These are phyloP conservation scores for Millerozyma acaciae DNA, from an alignment of 805 yeast genomes.

Conservation along the genomic window DNA sequence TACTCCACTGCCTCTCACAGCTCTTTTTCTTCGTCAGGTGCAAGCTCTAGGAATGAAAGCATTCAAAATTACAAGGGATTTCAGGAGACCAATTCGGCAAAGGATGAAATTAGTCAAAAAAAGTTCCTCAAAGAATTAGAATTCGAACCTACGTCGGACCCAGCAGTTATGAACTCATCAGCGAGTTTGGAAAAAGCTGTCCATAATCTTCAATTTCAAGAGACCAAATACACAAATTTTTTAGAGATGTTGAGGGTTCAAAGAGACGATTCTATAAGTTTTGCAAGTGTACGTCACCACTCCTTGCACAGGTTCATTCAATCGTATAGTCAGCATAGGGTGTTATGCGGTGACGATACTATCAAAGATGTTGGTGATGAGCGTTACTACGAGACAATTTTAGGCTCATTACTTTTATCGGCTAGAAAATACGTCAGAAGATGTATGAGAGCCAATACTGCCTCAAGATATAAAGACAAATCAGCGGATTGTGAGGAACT, in stretches of 20 bases:
- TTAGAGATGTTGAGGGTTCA: slow-evolving; percentile 27
- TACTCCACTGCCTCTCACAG: too few species aligned
- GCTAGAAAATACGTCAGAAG: slow-evolving; percentile 25
- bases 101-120: too few species aligned
- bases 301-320: slow-evolving; percentile 26
- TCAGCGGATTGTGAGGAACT: slow-evolving; percentile 26
- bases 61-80: too few species aligned
- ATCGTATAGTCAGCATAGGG: slow-evolving; percentile 14
- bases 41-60: too few species aligned
- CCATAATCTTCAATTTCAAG: slow-evolving; percentile 25
- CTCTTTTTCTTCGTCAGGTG: too few species aligned
- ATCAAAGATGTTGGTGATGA: slow-evolving; percentile 14
- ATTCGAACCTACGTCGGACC: slow-evolving; percentile 19
- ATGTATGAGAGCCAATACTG: slow-evolving; percentile 15
- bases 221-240: slow-evolving; percentile 28
- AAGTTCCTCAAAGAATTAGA: too few species aligned
- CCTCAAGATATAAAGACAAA: slow-evolving; percentile 8
- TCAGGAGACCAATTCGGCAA: too few species aligned
- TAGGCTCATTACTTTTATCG: slow-evolving; percentile 26
- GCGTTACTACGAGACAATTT: slow-evolving; percentile 24
- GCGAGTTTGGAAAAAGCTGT: slow-evolving; percentile 19
- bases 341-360: slow-evolving; percentile 6
- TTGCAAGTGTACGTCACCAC: slow-evolving; percentile 31
- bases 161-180: slow-evolving; percentile 22
- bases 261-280: slow-evolving; percentile 34